phyloP scores from a whole-genome alignment of 2,329 filamentous ascomycete genomes.

The Verticillium albo-atrum region DNA sequence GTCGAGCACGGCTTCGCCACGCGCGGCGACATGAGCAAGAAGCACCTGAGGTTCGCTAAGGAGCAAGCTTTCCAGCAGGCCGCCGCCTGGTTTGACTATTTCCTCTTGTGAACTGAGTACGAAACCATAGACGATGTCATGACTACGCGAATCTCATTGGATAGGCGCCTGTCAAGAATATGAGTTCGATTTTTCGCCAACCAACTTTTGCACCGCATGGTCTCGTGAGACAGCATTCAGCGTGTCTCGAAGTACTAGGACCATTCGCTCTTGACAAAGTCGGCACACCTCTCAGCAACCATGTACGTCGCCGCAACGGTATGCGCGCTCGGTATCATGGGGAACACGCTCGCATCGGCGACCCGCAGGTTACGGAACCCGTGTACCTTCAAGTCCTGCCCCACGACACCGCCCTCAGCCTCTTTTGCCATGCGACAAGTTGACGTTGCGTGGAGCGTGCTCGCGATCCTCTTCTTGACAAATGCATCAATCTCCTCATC shows the following conservation, averaged over 20 bases:
- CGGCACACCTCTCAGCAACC: conserved; percentile 24
- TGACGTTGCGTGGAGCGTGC: conserved; percentile 6
- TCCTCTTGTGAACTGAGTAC: conserved; percentile 21
- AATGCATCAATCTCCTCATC: conserved; percentile 25
- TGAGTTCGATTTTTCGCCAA: background rate
- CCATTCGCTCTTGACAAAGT: conserved; percentile 19
- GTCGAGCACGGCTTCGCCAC: conserved; percentile 74
- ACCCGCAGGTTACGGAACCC: conserved; percentile 14
- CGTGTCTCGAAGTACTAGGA: background rate
- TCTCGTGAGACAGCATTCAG: background rate
- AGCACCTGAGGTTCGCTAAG: conserved; percentile 63
- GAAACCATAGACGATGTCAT: conserved; percentile 36
- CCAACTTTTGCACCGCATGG: background rate
- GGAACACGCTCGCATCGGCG: conserved; percentile 23
- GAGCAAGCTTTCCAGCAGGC: conserved; percentile 79
- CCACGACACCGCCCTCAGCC: conserved; percentile 9
- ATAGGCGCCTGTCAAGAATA: background rate
- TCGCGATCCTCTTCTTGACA: background rate
- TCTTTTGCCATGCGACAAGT: conserved; percentile 13
- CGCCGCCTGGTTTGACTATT: conserved; percentile 65
- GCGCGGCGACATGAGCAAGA: conserved; percentile 56
- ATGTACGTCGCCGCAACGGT: conserved; percentile 23
- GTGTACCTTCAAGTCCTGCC: conserved; percentile 10
- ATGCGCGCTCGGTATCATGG: conserved; percentile 20
- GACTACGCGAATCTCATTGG: background rate